These are phyloP conservation scores for Schrenkiella parvula DNA, from an alignment of 345 rosid genomes.

Conservation along the genomic window DNA sequence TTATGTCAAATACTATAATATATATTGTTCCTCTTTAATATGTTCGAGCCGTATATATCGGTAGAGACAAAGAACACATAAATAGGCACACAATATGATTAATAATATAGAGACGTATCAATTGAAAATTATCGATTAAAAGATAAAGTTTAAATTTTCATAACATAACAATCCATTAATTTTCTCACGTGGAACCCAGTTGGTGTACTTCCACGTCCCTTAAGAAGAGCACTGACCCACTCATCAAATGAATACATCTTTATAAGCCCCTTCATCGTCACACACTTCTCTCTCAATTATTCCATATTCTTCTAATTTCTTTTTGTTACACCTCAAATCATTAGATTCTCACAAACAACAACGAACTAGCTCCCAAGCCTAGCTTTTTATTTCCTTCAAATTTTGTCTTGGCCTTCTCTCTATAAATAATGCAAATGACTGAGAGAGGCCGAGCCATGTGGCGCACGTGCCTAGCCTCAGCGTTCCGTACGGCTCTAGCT, in stretches of 20 bases:
- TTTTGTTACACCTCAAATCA: constrained; percentile 17
- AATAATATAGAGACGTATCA: constrained; percentile 23
- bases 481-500: constrained; percentile 71
- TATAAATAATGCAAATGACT: constrained; percentile 31
- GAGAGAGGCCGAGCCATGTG: constrained; percentile 50
- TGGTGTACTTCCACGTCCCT: constrained; percentile 40
- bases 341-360: constrained; percentile 32
- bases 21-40: not conserved
- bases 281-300: constrained; percentile 29
- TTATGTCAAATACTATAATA: constrained; percentile 29
- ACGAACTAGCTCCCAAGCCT: constrained; percentile 33
- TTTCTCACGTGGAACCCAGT: constrained; percentile 34
- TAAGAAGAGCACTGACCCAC: constrained; percentile 32
- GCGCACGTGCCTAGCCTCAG: constrained; percentile 62
- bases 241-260: constrained; percentile 30
- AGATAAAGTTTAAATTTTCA: constrained; percentile 4
- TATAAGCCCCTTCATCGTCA: constrained; percentile 32
- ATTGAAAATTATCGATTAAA: not conserved
- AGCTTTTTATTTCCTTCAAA: not conserved
- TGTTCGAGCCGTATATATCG: not conserved
- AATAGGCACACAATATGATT: not conserved
- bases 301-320: constrained; percentile 29
- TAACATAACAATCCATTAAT: constrained; percentile 29
- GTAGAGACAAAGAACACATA: constrained; percentile 8
- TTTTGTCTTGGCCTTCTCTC: constrained; percentile 1